phyloP scores from a whole-genome alignment of 352 stramenopile genomes.

The Blastocystis sp. region DNA sequence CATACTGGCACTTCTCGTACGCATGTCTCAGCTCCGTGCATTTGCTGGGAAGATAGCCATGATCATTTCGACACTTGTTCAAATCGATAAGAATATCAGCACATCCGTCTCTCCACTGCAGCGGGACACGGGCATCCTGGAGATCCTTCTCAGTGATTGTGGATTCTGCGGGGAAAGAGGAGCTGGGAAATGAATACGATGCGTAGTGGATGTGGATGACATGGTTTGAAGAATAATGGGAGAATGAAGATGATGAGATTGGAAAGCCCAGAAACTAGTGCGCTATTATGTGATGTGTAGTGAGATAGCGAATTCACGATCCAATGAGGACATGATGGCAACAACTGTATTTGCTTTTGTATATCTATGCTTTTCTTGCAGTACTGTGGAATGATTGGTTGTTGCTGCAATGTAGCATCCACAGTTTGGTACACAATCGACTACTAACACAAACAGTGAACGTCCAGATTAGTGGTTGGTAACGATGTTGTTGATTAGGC shows the following conservation, averaged over 20 bases:
- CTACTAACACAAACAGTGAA: too few relatives aligned
- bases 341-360: too few relatives aligned
- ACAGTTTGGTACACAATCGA: too few relatives aligned
- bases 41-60: conserved; percentile 81
- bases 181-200: background rate
- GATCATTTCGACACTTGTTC: conserved; percentile 85
- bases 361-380: too few relatives aligned
- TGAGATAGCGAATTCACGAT: too few relatives aligned
- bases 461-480: too few relatives aligned
- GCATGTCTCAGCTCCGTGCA: conserved; percentile 88
- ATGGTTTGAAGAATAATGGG: background rate
- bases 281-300: too few relatives aligned
- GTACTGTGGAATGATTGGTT: too few relatives aligned
- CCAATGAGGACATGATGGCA: too few relatives aligned
- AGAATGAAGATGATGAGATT: too few relatives aligned
- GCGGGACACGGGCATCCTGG: conserved; percentile 77
- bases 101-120: conserved; percentile 86
- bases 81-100: conserved; percentile 83
- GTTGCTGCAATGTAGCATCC: too few relatives aligned
- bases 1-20: conserved; percentile 95
- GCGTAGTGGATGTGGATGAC: background rate
- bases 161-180: background rate
- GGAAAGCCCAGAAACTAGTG: background rate
- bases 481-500: too few relatives aligned
- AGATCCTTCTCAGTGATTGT: conserved; percentile 71